Base-by-base conservation (phyloP, 345 rosid genomes). In the Diplotaxis tenuifolia region DNA sequence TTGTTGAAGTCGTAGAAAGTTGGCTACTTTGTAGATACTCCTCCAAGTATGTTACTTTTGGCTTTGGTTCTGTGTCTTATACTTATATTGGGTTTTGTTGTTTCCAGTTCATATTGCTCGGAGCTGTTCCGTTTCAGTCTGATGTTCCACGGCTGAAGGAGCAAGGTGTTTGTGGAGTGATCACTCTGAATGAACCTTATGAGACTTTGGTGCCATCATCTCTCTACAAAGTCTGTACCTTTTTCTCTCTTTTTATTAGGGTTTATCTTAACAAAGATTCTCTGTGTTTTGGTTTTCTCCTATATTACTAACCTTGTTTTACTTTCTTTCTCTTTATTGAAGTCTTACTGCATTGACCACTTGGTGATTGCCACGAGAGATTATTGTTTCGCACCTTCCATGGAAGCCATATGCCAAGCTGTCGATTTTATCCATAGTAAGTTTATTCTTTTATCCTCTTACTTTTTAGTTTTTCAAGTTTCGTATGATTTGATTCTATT, bases 331-430 rank as follows among this genome's bases (percentile, higher is more conserved):
- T 75, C 70, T 68, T n/a, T 78, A n/a, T 73, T 66, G 27, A 77
- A 92, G 99, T 90, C 86, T 52, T 72, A 84, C 72, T 82, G 78
- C 79, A 92, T 96, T 84, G 82, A 89, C 62, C 99, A 96, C 85
- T 81, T 96, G 83, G 93, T 95, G 79, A 86, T 95, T 69, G 96
- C 99, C 67, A 95, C 99, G 15, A 86, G 97, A 77, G 99, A 95
- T 76, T 95, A 95, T 80, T 95, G 88, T 78, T 95, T 95, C 85
- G 99, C 98, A 59, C 99, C 99, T 27, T 86, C 94, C 16, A 71
- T 92, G 81, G 78, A 73, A 76, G 89, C 89, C 50, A 87, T 89
- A 65, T 85, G 86, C 79, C 92, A 74, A 77, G 99, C 99, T 52
- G 94, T 92, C 54, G 93, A 86, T 31, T 96, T 96, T 64, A 89